Evolutionary conservation across 2,329 filamentous ascomycete genomes (phyloP).

Genomic region (Pseudocercospora pini-densiflorae): DNA sequence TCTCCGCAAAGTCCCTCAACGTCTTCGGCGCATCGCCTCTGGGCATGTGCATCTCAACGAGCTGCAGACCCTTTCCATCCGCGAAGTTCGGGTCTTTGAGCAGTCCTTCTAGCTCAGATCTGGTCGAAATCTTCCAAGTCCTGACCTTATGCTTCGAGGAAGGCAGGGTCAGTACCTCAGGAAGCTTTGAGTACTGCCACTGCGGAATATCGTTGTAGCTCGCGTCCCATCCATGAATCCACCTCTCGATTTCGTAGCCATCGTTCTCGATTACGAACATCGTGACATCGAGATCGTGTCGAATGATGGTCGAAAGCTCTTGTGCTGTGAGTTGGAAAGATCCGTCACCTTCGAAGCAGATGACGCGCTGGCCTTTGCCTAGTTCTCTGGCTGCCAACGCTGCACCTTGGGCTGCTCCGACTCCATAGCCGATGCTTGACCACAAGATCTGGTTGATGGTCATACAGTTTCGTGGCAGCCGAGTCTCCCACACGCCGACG

Average conservation of each 20-base stretch:
- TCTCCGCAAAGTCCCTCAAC: slow-evolving; percentile 14
- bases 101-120: slow-evolving; percentile 18
- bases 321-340: slow-evolving; percentile 69
- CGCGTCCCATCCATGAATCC: slow-evolving; percentile 49
- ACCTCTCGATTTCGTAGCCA: slow-evolving; percentile 53
- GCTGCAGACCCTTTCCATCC: slow-evolving; percentile 20
- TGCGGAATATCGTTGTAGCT: slow-evolving; percentile 25
- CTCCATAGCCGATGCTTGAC: slow-evolving; percentile 69
- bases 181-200: slow-evolving; percentile 21
- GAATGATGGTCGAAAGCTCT: slow-evolving; percentile 67
- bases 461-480: slow-evolving; percentile 76
- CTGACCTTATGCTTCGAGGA: slow-evolving; percentile 14
- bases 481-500: slow-evolving; percentile 86
- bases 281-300: slow-evolving; percentile 40
- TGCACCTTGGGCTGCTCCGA: slow-evolving; percentile 68
- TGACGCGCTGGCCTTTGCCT: slow-evolving; percentile 33
- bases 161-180: slow-evolving; percentile 14
- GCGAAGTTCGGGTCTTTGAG: slow-evolving; percentile 18
- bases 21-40: slow-evolving; percentile 23
- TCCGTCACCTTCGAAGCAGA: slow-evolving; percentile 57
- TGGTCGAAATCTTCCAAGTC: slow-evolving; percentile 17
- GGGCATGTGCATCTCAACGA: slow-evolving; percentile 25
- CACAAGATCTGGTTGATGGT: slow-evolving; percentile 80
- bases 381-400: slow-evolving; percentile 74
- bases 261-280: slow-evolving; percentile 53